Conservation (phyloP, 768 basidiomycete species). For the Neoboletus magnificus region DNA sequence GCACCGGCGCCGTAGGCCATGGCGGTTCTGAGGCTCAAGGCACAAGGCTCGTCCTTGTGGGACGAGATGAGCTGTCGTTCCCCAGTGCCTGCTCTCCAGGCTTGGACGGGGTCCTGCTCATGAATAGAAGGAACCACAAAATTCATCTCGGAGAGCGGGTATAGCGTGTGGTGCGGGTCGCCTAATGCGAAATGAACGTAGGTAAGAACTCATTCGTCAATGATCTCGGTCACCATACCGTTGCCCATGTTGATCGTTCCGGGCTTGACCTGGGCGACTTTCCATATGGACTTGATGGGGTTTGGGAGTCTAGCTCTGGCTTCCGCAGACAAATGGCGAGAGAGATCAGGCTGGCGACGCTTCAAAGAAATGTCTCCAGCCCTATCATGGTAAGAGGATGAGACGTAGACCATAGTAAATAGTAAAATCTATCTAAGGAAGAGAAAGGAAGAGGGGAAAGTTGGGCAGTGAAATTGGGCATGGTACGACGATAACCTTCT, state of each 20-base stretch:
- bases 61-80: slow-evolving; percentile 29
- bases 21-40: slow-evolving; percentile 31
- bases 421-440: neutral
- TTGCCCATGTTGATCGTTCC: slow-evolving; percentile 39
- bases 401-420: slow-evolving; percentile 27
- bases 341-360: slow-evolving; percentile 28
- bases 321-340: slow-evolving; percentile 35
- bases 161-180: slow-evolving; percentile 34
- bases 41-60: slow-evolving; percentile 27
- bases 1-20: slow-evolving; percentile 40
- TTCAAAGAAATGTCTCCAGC: slow-evolving; percentile 16
- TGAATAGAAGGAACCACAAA: slow-evolving; percentile 34
- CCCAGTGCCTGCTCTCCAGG: slow-evolving; percentile 29
- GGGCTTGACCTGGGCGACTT: slow-evolving; percentile 32
- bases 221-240: slow-evolving; percentile 16
- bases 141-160: slow-evolving; percentile 34
- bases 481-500: neutral
- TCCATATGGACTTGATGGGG: slow-evolving; percentile 38
- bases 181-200: slow-evolving; percentile 15
- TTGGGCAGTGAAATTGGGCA: neutral
- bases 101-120: slow-evolving; percentile 27
- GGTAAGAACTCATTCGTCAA: neutral
- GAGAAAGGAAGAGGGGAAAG: too few species aligned
- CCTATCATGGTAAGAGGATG: slow-evolving; percentile 13
- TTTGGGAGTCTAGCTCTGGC: slow-evolving; percentile 34